These are phyloP conservation scores for Suhomyces wounanorum DNA, from an alignment of 1,139 yeast species.

Conservation along the genomic window DNA sequence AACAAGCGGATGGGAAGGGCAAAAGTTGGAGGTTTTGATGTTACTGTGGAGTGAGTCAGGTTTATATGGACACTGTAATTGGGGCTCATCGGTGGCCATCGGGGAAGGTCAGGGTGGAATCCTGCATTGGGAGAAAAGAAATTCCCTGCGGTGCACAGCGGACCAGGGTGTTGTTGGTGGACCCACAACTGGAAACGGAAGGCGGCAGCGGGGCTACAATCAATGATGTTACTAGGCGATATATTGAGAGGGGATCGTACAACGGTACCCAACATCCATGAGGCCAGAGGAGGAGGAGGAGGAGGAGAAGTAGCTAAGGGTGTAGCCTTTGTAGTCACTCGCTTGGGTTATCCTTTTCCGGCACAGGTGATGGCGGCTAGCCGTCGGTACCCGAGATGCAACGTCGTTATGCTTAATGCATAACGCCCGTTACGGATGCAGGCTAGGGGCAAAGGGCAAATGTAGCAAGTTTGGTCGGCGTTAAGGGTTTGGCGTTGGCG, in stretches of 20 bases:
- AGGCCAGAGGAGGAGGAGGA: background rate
- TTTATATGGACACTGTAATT: background rate
- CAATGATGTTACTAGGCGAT: background rate
- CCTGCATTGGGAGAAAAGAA: constrained; percentile 2
- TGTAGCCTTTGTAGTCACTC: background rate
- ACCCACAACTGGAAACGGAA: background rate
- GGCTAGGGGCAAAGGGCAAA: background rate
- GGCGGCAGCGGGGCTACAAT: background rate
- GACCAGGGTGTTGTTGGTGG: background rate
- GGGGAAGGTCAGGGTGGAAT: constrained; percentile 2
- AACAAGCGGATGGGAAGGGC: background rate
- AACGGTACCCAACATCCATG: background rate
- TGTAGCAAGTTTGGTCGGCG: background rate
- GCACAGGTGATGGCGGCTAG: constrained; percentile 6
- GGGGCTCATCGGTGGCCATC: constrained; percentile 3
- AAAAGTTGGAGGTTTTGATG: background rate
- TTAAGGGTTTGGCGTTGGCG: background rate
- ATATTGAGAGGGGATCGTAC: background rate
- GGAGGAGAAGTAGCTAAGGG: background rate
- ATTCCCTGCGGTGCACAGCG: background rate
- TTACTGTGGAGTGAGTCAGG: background rate
- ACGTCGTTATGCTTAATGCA: background rate
- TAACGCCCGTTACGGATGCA: background rate
- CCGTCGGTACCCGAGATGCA: constrained; percentile 7
- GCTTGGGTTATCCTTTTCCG: constrained; percentile 2